A percentile compares a stretch with the other conserved stretches of the same genome.
Conservation (phyloP, 805 yeast species). For the Brettanomyces custersianus region DNA sequence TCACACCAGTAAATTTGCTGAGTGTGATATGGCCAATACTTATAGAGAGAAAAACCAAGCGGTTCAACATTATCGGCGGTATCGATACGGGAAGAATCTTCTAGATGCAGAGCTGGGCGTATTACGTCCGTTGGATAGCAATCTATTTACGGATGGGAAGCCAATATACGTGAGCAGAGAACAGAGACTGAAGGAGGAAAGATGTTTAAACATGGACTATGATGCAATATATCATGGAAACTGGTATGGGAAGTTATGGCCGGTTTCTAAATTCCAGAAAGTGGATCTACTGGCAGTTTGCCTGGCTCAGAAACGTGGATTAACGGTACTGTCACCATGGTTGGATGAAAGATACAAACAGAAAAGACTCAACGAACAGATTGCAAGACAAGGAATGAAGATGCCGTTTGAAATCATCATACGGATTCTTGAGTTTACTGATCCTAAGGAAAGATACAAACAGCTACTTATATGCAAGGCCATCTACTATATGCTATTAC, state of each 20-base stretch:
- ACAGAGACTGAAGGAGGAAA: neutral
- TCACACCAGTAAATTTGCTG: neutral
- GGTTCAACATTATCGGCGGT: conserved; percentile 65
- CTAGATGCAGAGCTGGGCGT: neutral
- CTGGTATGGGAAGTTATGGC: conserved; percentile 31
- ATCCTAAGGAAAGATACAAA: conserved; percentile 32
- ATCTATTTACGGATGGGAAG: neutral
- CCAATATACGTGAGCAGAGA: conserved; percentile 7
- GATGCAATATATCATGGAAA: conserved; percentile 9
- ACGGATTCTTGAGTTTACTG: conserved; percentile 26
- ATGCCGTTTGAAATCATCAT: conserved; percentile 45
- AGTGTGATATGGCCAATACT: conserved; percentile 69
- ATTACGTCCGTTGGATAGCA: neutral
- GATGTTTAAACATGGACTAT: neutral
- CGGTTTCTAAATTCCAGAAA: conserved; percentile 40
- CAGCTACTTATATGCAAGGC: conserved; percentile 51
- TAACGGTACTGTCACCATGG: conserved; percentile 21
- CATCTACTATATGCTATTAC: conserved; percentile 54
- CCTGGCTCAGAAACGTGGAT: conserved; percentile 18
- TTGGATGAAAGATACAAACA: conserved; percentile 18
- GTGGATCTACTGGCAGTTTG: conserved; percentile 33
- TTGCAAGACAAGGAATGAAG: conserved; percentile 6
- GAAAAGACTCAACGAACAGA: conserved; percentile 10
- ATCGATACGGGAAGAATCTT: conserved; percentile 42
- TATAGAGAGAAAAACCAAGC: conserved; percentile 75